Base-by-base conservation (phyloP, 495 filamentous ascomycete genomes). In the Trypethelium eluteriae region DNA sequence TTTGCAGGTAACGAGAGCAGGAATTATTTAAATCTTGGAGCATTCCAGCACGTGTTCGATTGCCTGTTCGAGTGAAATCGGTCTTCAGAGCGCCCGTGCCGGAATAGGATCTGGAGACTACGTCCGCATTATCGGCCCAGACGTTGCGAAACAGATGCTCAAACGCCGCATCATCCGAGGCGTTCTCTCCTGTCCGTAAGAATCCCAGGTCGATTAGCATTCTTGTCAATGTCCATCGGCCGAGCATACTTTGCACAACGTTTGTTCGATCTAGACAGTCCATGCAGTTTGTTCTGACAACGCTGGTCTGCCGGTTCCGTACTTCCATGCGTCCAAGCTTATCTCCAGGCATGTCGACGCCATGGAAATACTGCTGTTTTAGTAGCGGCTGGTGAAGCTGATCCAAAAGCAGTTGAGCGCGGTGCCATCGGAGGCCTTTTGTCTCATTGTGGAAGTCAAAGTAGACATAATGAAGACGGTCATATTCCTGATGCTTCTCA, bases 391-490 rank as follows among this genome's bases (percentile, higher is more conserved):
- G 84, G 38, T 84, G 81, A 47, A 98, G 79, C 64, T 89, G 86
- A 71, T 96, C 88, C 70, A 98, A 81, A 3, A 98, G 84, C 44
- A 95, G 76, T 77, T 92, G 86, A 2, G 92, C 93, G 25, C 92
- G 89, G 74, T 98, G 89, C 93, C 93, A 96, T 71, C 89, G 85
- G 39, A 98, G 80, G 38, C 91, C 91, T 76, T 94, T 96, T 38
- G 95, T 98, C 78, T 98, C 94, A 74, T 89, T 92, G 79, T 98
- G 94, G 76, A 93, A 98, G 79, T 98, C 95, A 70, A 98, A 98
- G 80, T 98, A 98, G 65, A 97, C 77, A 73, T 98, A 98, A 73
- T 98, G 92, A 16, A 98, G 79, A 39, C 86, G 86, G 74, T 97
- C 92, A 74, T 88, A 86, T 57, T 84, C 81, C 65, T 86, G 84